Base-by-base conservation (phyloP, 768 basidiomycete species). In the Austroboletus eburneus region DNA sequence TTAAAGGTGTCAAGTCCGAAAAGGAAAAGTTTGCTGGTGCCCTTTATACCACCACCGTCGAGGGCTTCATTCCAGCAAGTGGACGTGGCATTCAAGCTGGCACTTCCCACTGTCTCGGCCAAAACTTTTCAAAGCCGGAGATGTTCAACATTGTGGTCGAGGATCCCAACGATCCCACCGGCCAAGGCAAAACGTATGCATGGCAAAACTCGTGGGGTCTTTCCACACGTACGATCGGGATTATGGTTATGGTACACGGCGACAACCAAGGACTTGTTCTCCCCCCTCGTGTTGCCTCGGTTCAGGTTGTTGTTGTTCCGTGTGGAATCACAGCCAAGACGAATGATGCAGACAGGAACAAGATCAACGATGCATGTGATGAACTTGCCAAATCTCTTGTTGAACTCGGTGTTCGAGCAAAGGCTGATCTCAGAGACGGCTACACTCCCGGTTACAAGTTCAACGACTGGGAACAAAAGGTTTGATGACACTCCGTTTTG, bases 151-250 rank as follows among this genome's bases (percentile, higher is more conserved):
- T 99, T 65, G 77, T 83, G 42, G 96, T 99, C 52, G 94, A 98
- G 69, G 91, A 96, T 64, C 94, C 96, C 17, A 83, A 79, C 39
- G 86, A 86, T 57, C 73, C 79, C 7, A 76, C 75, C 2, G 76
- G 77, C 18, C 74, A 79, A 57, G 73, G 75, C 45, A 93, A 93
- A 73, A 66, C 79, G 1, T 84, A 85, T 54, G 93, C 92, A 10
- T 98, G 93, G 92, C 95, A 98, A 69, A 99, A 97, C 70, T 94
- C 91, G 27, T 98, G 96, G 96, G 96, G 96, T 60, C 72, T 98
- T 43, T 91, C 88, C 39, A 98, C 95, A n/a, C 77, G 96, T 47
- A 80, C 89, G 22, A 91, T 99, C 58, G 96, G 96, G 61, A 90
- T 97, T 46, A 97, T 97, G 95, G 93, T 96, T 57, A 99, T 99